Percentiles rank a stretch among this genome's conserved stretches.
Conservation (phyloP, 2,329 filamentous ascomycete species). For the Cordyceps pruinosa region DNA sequence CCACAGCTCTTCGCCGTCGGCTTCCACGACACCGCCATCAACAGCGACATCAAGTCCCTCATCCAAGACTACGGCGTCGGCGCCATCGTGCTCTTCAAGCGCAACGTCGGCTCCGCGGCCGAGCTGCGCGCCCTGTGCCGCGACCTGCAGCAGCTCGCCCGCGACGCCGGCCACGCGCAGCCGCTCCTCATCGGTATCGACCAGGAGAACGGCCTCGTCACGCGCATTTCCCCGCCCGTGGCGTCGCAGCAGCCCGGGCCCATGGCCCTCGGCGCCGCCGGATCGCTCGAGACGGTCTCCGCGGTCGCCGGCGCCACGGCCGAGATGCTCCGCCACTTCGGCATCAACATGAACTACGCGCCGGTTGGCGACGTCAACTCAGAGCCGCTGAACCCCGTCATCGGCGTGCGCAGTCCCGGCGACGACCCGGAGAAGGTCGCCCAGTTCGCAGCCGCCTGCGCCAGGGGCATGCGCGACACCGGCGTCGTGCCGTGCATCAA, state of each 20-base stretch:
- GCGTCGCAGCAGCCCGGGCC: constrained; percentile 20
- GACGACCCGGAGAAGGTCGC: constrained; percentile 18
- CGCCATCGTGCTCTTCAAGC: constrained; percentile 22
- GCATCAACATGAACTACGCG: constrained; percentile 25
- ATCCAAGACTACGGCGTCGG: constrained; percentile 22
- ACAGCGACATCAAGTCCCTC: constrained; percentile 19
- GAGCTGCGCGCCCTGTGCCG: constrained; percentile 19
- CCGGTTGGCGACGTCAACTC: constrained; percentile 22
- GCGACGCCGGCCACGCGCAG: constrained; percentile 19
- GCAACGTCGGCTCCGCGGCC: constrained; percentile 18
- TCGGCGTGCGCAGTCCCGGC: constrained; percentile 21
- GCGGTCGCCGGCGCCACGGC: constrained; percentile 18
- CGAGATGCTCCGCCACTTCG: constrained; percentile 20
- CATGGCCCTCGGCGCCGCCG: constrained; percentile 20
- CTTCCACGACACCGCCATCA: constrained; percentile 19
- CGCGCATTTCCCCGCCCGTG: constrained; percentile 20
- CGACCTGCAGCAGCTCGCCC: constrained; percentile 19
- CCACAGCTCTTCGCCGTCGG: constrained; percentile 22
- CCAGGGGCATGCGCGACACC: constrained; percentile 16
- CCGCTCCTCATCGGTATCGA: constrained; percentile 23
- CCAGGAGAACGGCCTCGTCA: constrained; percentile 23
- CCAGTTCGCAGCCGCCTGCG: constrained; percentile 17
- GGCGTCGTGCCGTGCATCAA: constrained; percentile 21
- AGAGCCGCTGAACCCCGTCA: constrained; percentile 22
- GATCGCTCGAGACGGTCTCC: constrained; percentile 14